Percentiles rank a stretch among this genome's conserved stretches.
Evolutionary conservation across 768 basidiomycete genomes (phyloP).

Genomic region (Austroboletus eburneus): DNA sequence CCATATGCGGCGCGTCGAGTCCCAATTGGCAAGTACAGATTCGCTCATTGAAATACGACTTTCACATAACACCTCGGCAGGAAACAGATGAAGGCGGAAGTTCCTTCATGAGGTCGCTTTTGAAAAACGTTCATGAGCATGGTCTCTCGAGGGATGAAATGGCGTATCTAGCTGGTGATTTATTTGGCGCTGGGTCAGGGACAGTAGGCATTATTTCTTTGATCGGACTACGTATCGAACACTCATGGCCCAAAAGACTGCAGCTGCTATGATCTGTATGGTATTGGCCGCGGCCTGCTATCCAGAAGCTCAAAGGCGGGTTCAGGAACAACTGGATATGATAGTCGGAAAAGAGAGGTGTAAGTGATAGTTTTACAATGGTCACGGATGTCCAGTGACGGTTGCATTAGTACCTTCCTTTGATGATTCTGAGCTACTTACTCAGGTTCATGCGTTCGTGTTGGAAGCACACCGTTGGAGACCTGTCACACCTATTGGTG

Average conservation of each 20-base stretch:
- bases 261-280: slow-evolving; percentile 45
- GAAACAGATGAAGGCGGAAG: background rate
- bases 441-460: slow-evolving; percentile 35
- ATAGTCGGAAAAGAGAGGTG: slow-evolving; percentile 41
- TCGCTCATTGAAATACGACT: background rate
- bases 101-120: slow-evolving; percentile 49
- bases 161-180: slow-evolving; percentile 53
- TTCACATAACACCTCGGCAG: slow-evolving; percentile 2
- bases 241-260: slow-evolving; percentile 32
- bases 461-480: slow-evolving; percentile 36
- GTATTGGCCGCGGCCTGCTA: slow-evolving; percentile 53
- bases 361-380: background rate
- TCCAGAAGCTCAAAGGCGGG: slow-evolving; percentile 45
- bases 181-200: slow-evolving; percentile 58
- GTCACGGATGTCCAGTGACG: background rate
- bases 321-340: slow-evolving; percentile 51
- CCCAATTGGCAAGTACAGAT: slow-evolving; percentile 35
- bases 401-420: slow-evolving; percentile 32
- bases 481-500: slow-evolving; percentile 26
- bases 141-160: slow-evolving; percentile 48
- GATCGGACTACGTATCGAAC: too few relatives aligned
- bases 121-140: slow-evolving; percentile 45
- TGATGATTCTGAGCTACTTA: slow-evolving; percentile 29
- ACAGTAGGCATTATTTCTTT: slow-evolving; percentile 29
- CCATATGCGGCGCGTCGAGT: slow-evolving; percentile 42